Conservation (phyloP, 352 stramenopile species). For the Phytophthora vignae region DNA sequence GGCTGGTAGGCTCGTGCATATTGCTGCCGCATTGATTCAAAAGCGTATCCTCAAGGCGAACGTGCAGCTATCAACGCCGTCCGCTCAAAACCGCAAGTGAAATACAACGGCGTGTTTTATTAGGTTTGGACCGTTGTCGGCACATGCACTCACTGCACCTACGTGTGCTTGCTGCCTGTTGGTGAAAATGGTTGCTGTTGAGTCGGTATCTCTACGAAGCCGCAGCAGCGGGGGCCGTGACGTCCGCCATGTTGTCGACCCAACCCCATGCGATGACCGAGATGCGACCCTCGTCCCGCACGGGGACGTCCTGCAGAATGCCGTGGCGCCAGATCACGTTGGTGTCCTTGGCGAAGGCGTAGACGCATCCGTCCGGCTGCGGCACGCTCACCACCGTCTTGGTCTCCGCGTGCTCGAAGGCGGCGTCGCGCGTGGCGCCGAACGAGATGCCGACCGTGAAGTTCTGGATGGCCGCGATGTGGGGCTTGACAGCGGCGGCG, state of each 20-base stretch:
- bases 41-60: neutral
- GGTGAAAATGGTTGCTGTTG: neutral
- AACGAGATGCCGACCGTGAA: slow-evolving; percentile 96
- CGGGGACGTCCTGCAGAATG: slow-evolving; percentile 86
- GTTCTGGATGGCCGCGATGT: slow-evolving; percentile 93
- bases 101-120: slow-evolving; percentile 15
- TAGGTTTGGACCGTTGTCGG: neutral
- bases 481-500: slow-evolving; percentile 93
- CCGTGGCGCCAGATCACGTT: slow-evolving; percentile 96
- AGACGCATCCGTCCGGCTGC: slow-evolving; percentile 93
- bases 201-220: slow-evolving; percentile 23
- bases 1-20: too few relatives aligned
- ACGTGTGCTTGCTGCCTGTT: slow-evolving; percentile 4
- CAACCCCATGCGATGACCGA: slow-evolving; percentile 95
- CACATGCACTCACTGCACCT: too few relatives aligned
- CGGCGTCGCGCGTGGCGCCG: slow-evolving; percentile 90
- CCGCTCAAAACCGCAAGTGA: neutral
- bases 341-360: slow-evolving; percentile 93
- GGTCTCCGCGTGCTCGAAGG: slow-evolving; percentile 89
- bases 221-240: slow-evolving; percentile 4
- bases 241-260: slow-evolving; percentile 77
- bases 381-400: slow-evolving; percentile 92
- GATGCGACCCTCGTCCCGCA: slow-evolving; percentile 92
- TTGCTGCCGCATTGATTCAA: too few relatives aligned
- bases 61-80: neutral